Evolutionary conservation across 768 basidiomycete genomes (phyloP).

Genomic region (Cyathus striatus): DNA sequence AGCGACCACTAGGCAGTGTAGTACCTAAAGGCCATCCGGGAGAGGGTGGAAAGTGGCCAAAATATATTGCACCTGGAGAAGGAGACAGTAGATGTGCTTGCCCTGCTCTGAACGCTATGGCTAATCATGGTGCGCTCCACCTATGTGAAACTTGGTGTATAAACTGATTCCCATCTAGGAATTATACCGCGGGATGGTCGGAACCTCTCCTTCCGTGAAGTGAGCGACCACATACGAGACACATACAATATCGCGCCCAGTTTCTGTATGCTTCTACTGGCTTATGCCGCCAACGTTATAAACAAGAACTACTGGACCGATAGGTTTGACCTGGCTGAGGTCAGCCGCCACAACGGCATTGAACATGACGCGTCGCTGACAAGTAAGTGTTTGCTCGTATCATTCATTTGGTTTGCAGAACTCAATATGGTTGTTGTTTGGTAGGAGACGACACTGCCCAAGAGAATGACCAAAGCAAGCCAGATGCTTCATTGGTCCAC

Average conservation of each 20-base stretch:
- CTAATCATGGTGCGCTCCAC: slow-evolving; percentile 65
- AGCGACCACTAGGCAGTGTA: slow-evolving; percentile 46
- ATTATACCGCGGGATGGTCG: slow-evolving; percentile 61
- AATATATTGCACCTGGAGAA: slow-evolving; percentile 49
- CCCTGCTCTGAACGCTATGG: slow-evolving; percentile 74
- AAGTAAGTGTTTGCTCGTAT: slow-evolving; percentile 26
- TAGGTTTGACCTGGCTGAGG: slow-evolving; percentile 58
- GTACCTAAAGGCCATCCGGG: slow-evolving; percentile 52
- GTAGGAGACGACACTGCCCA: slow-evolving; percentile 48
- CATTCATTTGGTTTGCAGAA: background rate
- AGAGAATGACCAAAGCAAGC: background rate
- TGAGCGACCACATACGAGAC: slow-evolving; percentile 34
- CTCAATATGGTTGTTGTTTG: background rate
- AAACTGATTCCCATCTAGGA: slow-evolving; percentile 27
- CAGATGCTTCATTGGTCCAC: background rate
- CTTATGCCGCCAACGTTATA: slow-evolving; percentile 51
- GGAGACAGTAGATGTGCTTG: slow-evolving; percentile 71
- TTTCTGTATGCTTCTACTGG: slow-evolving; percentile 35
- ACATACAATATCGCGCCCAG: slow-evolving; percentile 71
- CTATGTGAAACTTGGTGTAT: slow-evolving; percentile 11
- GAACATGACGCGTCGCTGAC: slow-evolving; percentile 64
- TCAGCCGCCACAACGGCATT: slow-evolving; percentile 70
- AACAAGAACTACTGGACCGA: no score
- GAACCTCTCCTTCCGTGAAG: slow-evolving; percentile 57
- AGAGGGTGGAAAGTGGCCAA: slow-evolving; percentile 62